Base-by-base conservation (phyloP, 2,329 filamentous ascomycete species). In the Diatrype stigma region DNA sequence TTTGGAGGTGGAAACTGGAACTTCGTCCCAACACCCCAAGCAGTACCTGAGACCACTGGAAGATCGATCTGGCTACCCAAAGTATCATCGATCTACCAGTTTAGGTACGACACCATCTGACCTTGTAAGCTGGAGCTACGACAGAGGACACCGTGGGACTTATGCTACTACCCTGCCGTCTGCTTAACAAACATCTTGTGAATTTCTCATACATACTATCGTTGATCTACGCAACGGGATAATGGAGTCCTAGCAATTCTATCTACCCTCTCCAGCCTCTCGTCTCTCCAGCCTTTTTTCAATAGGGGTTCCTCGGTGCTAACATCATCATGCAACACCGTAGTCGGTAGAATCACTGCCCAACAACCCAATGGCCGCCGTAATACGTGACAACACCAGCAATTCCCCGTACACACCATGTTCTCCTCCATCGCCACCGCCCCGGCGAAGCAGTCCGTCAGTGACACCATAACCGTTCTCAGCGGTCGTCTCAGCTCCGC, bases 361-460 rank as follows among this genome's bases (percentile, higher is more conserved):
- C 38, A 35, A 51, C 38, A 35, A 51, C 55, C 64, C 59, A 61
- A 67, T 67, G 64, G 65, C 61, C 61, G 52, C 60, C n/a, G 12
- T 37, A 48, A 58, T 48, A 53, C 58, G 53, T 53, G 50, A 56
- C 42, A 51, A 47, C 53, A 51, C 52, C 49, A 65, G 61, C 51
- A 48, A 60, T 55, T 63, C 60, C 54, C 56, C 30, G 7, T 34
- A 63, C 55, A 49, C 59, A 69, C 60, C 63, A 85, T 85, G 82
- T 85, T 86, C 67, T 82, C 82, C 56, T 63, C 54, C 42, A 83
- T 86, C 64, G 73, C 82, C 53, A 74, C 79, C 53, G 89, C 90
- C 65, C 94, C 94, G 62, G 90, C 91, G 67, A 94, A 95, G 78
- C 94, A 99, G 80, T 96, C 90, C 64, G 94, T 93, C 61, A 87